These are phyloP conservation scores for Chaetoceros muelleri DNA, from an alignment of 108 stramenopile species.

Conservation along the genomic window DNA sequence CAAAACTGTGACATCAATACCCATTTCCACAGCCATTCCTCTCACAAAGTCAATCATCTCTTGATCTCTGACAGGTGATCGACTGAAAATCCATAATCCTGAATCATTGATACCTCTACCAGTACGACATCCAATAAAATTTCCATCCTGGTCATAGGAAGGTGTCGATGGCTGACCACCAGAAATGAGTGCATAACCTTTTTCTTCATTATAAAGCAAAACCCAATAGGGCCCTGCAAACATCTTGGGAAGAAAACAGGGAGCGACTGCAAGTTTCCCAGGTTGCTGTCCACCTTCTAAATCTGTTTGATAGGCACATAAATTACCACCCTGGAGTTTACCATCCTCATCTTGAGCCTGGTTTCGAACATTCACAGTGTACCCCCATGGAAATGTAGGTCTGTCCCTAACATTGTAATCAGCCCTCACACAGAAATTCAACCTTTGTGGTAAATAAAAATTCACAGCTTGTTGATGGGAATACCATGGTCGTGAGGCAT, in stretches of 20 bases:
- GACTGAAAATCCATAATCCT: constrained; percentile 42
- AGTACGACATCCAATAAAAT: constrained; percentile 6
- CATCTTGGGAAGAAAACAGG: constrained; percentile 30
- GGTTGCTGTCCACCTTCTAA: background rate
- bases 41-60: constrained; percentile 17
- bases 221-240: constrained; percentile 46
- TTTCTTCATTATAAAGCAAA: constrained; percentile 30
- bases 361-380: constrained; percentile 28
- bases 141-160: background rate
- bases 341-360: constrained; percentile 16
- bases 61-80: constrained; percentile 9
- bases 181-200: constrained; percentile 39
- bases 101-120: constrained; percentile 12
- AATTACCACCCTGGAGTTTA: constrained; percentile 5
- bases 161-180: constrained; percentile 31
- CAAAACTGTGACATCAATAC: constrained; percentile 35
- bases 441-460: constrained; percentile 13
- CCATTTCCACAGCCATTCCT: constrained; percentile 20
- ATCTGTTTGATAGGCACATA: constrained; percentile 21
- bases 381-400: constrained; percentile 24
- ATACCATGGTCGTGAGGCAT: constrained; percentile 13
- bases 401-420: constrained; percentile 14
- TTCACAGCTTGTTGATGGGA: constrained; percentile 19
- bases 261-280: constrained; percentile 34
- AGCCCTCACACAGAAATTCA: constrained; percentile 27